Conservation (phyloP, 345 rosid genomes). For the Salix arbutifolia region DNA sequence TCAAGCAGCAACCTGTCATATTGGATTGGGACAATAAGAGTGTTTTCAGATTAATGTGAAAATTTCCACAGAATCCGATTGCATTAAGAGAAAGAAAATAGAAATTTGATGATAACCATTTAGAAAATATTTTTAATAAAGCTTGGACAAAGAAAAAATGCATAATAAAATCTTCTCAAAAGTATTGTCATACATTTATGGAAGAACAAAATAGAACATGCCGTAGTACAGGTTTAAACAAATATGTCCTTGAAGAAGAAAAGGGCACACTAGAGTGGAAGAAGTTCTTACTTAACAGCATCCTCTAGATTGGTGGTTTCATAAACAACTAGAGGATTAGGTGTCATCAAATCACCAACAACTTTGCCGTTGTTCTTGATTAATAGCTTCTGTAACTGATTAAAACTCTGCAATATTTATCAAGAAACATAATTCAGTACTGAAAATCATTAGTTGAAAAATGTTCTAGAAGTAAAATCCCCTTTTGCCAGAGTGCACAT, state of each 20-base stretch:
- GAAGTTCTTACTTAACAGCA: slow-evolving; percentile 62
- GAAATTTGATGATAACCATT: neutral
- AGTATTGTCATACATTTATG: neutral
- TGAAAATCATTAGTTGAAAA: neutral
- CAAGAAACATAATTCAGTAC: slow-evolving; percentile 14
- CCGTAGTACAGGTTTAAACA: neutral
- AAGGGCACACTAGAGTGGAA: neutral
- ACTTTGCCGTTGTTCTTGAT: slow-evolving; percentile 77
- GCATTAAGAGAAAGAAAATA: neutral
- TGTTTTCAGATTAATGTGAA: neutral
- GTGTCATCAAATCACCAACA: slow-evolving; percentile 92
- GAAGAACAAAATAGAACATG: neutral
- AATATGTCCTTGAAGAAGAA: neutral
- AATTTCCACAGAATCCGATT: neutral
- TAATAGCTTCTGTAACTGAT: slow-evolving; percentile 70
- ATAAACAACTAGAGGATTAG: slow-evolving; percentile 71
- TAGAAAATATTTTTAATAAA: neutral
- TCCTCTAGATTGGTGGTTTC: slow-evolving; percentile 80
- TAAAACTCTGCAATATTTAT: slow-evolving; percentile 53
- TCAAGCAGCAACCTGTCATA: slow-evolving; percentile 71
- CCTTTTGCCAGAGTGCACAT: too few relatives aligned
- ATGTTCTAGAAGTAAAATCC: neutral
- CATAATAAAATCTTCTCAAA: neutral
- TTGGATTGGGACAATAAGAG: neutral
- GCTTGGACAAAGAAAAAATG: neutral